Base-by-base conservation (phyloP, 2,329 filamentous ascomycete species). In the Keithomyces neogunnii region DNA sequence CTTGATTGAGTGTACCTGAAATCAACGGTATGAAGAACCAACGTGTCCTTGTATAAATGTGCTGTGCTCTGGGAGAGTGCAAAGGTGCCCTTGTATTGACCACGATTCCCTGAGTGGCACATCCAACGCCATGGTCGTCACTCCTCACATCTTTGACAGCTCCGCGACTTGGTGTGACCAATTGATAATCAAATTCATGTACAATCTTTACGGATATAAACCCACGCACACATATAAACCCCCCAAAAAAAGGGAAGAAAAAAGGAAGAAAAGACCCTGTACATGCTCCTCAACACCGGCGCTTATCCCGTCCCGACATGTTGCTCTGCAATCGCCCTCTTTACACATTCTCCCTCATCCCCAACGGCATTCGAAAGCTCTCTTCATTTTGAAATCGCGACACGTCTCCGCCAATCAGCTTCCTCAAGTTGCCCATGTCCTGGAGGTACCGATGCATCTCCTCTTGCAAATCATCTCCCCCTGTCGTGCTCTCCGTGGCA, bases 361-460 rank as follows among this genome's bases (percentile, higher is more conserved):
- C 73, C 48, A 81, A 57, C n/a, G 77, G 75, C 62, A 63, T 68
- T 28, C 75, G 69, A 53, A 83, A 80, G 26, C 78, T 73, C 51
- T 81, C 77, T 50, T 81, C 79, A 60, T 89, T 86, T 60, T 63
- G 62, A 60, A 71, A 93, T 39, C 88, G 74, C 51, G 73, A 73
- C 66, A 87, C 81, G 66, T 97, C 93, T 60, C 93, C 89, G 5
- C 81, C 84, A 56, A 97, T 82, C 72, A 70, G 58, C 59, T 69
- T 70, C 38, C 67, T 60, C 54, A 70, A 52, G 53, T 96, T 97
- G 61, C 83, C 82, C 66, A 86, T 86, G 72, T 97, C 91, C 59
- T 84, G 82, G 57, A 99, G 74, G 62, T 97, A 78, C 36, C 86
- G 84, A 59, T 91, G 83, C 76, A 95, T 92, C 62, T 89, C 83